These are phyloP conservation scores for Acrodontium crateriforme DNA, from an alignment of 2,329 filamentous ascomycete species.

Conservation along the genomic window DNA sequence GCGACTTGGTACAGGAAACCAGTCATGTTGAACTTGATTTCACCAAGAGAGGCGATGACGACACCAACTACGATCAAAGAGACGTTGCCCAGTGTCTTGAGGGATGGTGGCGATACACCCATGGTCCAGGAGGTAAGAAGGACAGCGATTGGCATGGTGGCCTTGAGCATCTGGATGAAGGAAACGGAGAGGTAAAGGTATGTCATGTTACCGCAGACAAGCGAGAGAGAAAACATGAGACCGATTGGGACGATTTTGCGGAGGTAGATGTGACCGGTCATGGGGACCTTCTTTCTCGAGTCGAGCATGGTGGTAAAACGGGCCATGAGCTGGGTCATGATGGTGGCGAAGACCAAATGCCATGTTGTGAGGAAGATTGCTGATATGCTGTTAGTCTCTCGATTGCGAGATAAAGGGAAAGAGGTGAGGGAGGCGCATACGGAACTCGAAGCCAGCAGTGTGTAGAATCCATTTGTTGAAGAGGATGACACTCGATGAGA, in stretches of 20 bases:
- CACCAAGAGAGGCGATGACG: slow-evolving; percentile 83
- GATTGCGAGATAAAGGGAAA: background rate
- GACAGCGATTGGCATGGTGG: slow-evolving; percentile 87
- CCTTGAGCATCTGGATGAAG: slow-evolving; percentile 99
- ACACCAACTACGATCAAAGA: slow-evolving; percentile 91
- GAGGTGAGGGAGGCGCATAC: slow-evolving; percentile 22
- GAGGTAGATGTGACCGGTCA: slow-evolving; percentile 88
- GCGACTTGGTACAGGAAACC: slow-evolving; percentile 68
- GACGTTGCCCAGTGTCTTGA: slow-evolving; percentile 83
- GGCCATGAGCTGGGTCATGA: slow-evolving; percentile 89
- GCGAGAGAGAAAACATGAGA: slow-evolving; percentile 84
- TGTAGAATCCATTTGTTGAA: slow-evolving; percentile 99
- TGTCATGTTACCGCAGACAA: slow-evolving; percentile 93
- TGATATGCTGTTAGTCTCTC: slow-evolving; percentile 28
- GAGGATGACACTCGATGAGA: slow-evolving; percentile 88
- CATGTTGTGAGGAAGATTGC: slow-evolving; percentile 86
- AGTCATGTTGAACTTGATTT: slow-evolving; percentile 79
- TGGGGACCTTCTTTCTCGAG: slow-evolving; percentile 89
- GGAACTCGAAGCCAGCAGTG: slow-evolving; percentile 59
- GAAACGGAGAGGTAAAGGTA: slow-evolving; percentile 92
- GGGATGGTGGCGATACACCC: slow-evolving; percentile 68
- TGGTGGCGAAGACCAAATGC: slow-evolving; percentile 82
- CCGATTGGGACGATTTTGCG: slow-evolving; percentile 91
- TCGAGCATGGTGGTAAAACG: slow-evolving; percentile 82
- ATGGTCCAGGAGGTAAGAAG: slow-evolving; percentile 80